Evolutionary conservation across 2,329 filamentous ascomycete genomes (phyloP), one percentile per base, ranked within the genome.

Genomic region (Aspergillus sp.): DNA sequence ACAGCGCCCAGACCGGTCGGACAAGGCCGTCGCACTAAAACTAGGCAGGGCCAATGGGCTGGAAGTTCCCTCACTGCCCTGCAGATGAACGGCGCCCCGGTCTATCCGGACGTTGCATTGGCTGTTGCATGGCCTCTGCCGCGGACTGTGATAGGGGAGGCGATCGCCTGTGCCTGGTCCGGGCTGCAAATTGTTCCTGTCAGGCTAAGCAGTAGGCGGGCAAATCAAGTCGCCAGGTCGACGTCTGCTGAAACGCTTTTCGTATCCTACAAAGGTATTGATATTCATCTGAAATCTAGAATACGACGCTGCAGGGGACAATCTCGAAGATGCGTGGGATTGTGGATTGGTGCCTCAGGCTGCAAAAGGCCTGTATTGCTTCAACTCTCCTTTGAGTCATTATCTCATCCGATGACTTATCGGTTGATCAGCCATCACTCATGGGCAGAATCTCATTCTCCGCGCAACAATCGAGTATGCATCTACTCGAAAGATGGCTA

Each of bases 71-170:
- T 5, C n/a, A 6, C 26, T 18, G 36, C 34, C 12, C 51, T 24
- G 44, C 13, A 50, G 22, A 36, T 5, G 30, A 53, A 55, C 53
- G 57, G 44, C 43, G 53, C 53, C 13, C 5, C 34, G 34, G 9
- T 36, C 34, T 59, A 64, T 65, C 48, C 66, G 55, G 61, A 57
- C 59, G 59, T 64, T 61, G 49, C 62, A 66, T 60, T 55, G 59
- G 39, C 48, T 39, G 17, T 24, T 13, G 11, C n/a, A 22, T 36
- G 56, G 26, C 32, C 20, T 47, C 20, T 9, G 41, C 30, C 42
- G 48, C 42, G 36, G 13, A 39, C 44, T 20, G 36, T 58, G 52
- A 52, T 58, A 52, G 52, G 30, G 15, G 52, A 58, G 42, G 17
- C 49, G 45, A 58, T 51, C 47, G 24, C 26, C 26, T 20, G 39